Percentiles rank a stretch among this genome's conserved stretches.
phyloP scores from a whole-genome alignment of 2,329 filamentous ascomycete species.

The Xylariomycetidae sp. region DNA sequence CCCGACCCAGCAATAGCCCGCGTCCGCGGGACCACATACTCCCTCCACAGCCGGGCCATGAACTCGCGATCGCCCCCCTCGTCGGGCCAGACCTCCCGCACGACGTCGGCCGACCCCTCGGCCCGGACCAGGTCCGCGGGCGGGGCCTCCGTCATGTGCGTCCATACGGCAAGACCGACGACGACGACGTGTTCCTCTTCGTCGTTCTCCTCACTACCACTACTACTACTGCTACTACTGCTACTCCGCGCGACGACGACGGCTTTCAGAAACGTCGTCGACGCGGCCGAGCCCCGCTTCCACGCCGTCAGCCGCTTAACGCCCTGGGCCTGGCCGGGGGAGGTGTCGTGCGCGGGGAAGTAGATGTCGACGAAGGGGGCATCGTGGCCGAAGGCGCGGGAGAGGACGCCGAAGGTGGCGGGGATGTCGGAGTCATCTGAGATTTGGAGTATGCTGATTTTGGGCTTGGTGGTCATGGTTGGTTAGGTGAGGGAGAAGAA shows the following conservation, averaged over 20 bases:
- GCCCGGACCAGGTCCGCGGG: conserved; percentile 12
- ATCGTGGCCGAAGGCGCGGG: conserved; percentile 16
- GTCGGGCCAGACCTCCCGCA: conserved; percentile 17
- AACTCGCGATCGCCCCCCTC: conserved; percentile 15
- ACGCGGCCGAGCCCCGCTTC: conserved; percentile 7
- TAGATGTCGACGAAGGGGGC: conserved; percentile 19
- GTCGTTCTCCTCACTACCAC: conserved; percentile 1
- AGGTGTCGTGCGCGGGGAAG: conserved; percentile 18
- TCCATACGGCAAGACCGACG: conserved; percentile 20
- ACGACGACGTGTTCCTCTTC: too few relatives aligned
- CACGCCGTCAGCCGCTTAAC: conserved; percentile 12
- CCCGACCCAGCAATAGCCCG: conserved; percentile 9
- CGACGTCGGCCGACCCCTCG: conserved; percentile 15
- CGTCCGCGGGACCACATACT: conserved; percentile 15
- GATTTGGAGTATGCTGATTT: conserved; percentile 7
- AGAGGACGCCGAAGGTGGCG: conserved; percentile 15
- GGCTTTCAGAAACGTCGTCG: conserved; percentile 16
- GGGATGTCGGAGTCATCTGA: conserved; percentile 17
- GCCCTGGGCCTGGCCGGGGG: conserved; percentile 12
- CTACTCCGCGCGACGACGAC: conserved; percentile 8
- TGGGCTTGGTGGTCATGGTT: background rate
- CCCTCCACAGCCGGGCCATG: conserved; percentile 17
- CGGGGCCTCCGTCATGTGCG: conserved; percentile 16
- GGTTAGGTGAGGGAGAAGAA: background rate
- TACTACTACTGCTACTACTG: background rate